Evolutionary conservation across 345 rosid species (phyloP), one percentile per base, ranked within the genome.

Genomic region (Camelina hispida): DNA sequence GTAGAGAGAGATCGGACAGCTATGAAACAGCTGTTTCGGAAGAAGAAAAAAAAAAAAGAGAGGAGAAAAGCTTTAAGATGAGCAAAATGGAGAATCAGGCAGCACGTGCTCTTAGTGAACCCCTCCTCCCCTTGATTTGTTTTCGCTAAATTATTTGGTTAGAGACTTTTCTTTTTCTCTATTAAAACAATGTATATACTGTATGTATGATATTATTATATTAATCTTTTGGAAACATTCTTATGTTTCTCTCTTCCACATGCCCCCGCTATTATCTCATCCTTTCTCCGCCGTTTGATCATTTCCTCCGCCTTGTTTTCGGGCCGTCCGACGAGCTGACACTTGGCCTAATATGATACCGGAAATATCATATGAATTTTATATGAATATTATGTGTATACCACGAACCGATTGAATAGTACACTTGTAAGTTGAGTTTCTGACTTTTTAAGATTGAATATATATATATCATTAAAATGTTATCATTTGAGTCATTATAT

Each of bases 51-150:
- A 9, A n/a, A 6, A 20, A 15, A 35, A 34, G 8, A 34, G 9
- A 34, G 2, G 2, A 34, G 8, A 34, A 34, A 64, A 70, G 55
- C 38, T 56, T 40, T 20, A 61, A 38, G 62, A 10, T 56, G 75
- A 63, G 53, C 30, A 70, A 70, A 56, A 56, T 64, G 71, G 77
- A 78, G 77, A 72, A 72, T 66, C 69, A 67, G 78, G 78, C 58
- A 72, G 78, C 78, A 78, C 81, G 81, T 78, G 81, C 78, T 66
- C 58, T 71, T 18, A 46, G 74, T 62, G 79, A 76, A 69, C 56
- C 66, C 71, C 67, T 57, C 72, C 67, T 56, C 75, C 10, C 71
- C 46, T 28, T 46, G 43, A 22, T 69, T 76, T 76, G 74, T 68
- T 15, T 61, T 61, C 52, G 69, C 58, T 76, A 40, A 55, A 52